Evolutionary conservation across 352 stramenopile species (phyloP), one percentile per base, ranked within the genome.

Genomic region (Phytophthora foliorum): DNA sequence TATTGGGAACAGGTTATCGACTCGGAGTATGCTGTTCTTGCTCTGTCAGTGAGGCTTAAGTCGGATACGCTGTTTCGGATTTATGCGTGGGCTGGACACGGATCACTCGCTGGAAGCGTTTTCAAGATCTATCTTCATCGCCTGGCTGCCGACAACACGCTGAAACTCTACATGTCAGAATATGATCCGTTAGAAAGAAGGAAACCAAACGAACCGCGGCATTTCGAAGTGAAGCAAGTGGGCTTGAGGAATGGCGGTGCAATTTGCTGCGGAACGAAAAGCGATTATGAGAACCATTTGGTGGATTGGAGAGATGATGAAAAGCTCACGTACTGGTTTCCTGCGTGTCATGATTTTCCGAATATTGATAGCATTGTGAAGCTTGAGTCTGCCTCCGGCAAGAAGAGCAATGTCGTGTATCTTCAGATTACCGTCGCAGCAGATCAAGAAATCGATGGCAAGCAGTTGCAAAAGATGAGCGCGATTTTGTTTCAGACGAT

Each of bases 341-440:
- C 65, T 46, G 27, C 29, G 9, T 74, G 58, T 32, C 22, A 74
- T 52, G 24, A 64, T 62, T 69, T 57, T 25, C 58, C 57, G 7
- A 69, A 60, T 34, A 74, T 74, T 68, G 58, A 63, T 21, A 74
- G 57, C 29, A 60, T 74, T 41, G 51, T 60, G 52, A 69, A 64
- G 39, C 45, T 64, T 19, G 41, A 63, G 56, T 48, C 57, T n/a
- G 6, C 21, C 4, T 50, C 45, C 16, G 36, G 17, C 34, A 64
- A 41, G 52, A 60, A 51, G 48, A 54, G 32, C 34, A 55, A 59
- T 29, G 36, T 64, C 16, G 65, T 52, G 14, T 61, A 61, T 56
- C 42, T 63, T 29, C 46, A 50, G 14, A 67, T 62, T 13, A 67
- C 42, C 27, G 16, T 59, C 38, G 57, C 14, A 21, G 24, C 21